Conservation (phyloP, 495 filamentous ascomycete genomes). For the Podospora appendiculata region DNA sequence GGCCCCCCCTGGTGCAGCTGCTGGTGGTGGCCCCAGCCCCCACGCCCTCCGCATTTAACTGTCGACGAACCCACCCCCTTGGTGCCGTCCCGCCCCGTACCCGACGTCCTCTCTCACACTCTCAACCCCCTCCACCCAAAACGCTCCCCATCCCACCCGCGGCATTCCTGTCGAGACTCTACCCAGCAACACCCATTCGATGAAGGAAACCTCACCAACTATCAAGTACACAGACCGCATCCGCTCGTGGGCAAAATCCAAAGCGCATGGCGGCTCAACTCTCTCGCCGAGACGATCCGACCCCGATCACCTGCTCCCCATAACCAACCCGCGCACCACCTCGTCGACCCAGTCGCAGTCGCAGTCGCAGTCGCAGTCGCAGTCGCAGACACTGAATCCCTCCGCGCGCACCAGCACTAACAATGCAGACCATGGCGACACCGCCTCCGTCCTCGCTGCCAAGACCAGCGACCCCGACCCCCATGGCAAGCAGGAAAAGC, state of each 20-base stretch:
- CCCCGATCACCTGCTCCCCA: conserved; percentile 23
- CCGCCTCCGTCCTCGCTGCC: background rate
- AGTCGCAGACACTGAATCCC: background rate
- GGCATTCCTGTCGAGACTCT: background rate
- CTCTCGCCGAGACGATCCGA: conserved; percentile 27
- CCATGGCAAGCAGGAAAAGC: background rate
- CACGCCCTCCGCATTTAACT: background rate
- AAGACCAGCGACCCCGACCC: conserved; percentile 7
- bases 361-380: too few relatives aligned
- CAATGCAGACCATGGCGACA: conserved; percentile 14
- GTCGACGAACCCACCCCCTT: background rate
- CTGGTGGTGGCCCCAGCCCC: too few relatives aligned
- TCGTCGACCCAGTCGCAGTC: background rate
- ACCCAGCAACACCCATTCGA: conserved; percentile 33
- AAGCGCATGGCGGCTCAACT: conserved; percentile 44
- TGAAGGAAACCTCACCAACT: conserved; percentile 56
- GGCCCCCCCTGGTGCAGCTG: too few relatives aligned
- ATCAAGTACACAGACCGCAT: conserved; percentile 47
- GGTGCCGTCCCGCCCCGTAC: background rate
- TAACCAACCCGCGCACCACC: conserved; percentile 18
- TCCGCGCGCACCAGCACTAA: background rate
- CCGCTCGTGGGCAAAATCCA: conserved; percentile 45
- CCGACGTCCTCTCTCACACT: background rate
- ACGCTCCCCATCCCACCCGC: background rate
- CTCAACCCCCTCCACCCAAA: background rate